Conservation (phyloP, 140 eudicot genomes). For the Cichorium intybus region DNA sequence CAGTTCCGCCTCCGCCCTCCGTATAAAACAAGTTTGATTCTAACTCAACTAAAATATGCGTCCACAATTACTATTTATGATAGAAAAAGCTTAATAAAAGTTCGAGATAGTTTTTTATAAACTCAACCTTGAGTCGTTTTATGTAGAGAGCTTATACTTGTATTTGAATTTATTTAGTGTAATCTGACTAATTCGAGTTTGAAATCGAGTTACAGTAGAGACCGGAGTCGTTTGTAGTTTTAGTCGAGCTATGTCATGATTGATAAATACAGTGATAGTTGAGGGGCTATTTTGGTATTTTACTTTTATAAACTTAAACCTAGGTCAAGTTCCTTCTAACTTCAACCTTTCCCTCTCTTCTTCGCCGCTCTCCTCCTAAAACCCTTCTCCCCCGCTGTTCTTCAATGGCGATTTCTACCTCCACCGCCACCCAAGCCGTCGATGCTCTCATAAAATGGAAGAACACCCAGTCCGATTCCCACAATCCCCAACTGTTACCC, state of each 20-base stretch:
- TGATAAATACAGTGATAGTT: neutral
- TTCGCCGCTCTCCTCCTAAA: neutral
- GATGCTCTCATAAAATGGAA: constrained; percentile 54
- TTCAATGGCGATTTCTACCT: constrained; percentile 6
- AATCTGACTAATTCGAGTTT: too few species aligned
- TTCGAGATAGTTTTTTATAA: too few species aligned
- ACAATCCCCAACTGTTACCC: constrained; percentile 52
- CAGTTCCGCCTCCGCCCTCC: too few species aligned
- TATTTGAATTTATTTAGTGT: too few species aligned
- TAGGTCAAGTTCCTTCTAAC: neutral
- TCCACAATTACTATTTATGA: too few species aligned
- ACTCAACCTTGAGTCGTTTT: too few species aligned
- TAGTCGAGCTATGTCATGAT: neutral
- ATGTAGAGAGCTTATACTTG: too few species aligned
- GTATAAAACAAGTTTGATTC: too few species aligned
- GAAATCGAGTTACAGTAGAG: too few species aligned
- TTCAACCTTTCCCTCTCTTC: neutral
- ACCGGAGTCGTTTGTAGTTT: neutral
- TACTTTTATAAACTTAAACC: constrained; percentile 1
- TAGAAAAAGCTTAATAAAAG: too few species aligned
- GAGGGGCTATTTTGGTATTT: neutral
- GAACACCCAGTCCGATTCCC: constrained; percentile 33
- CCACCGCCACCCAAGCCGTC: constrained; percentile 41
- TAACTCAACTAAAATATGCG: too few species aligned
- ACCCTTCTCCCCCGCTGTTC: neutral